Base-by-base conservation (phyloP, 768 basidiomycete species). In the Agaricus subrufescens region DNA sequence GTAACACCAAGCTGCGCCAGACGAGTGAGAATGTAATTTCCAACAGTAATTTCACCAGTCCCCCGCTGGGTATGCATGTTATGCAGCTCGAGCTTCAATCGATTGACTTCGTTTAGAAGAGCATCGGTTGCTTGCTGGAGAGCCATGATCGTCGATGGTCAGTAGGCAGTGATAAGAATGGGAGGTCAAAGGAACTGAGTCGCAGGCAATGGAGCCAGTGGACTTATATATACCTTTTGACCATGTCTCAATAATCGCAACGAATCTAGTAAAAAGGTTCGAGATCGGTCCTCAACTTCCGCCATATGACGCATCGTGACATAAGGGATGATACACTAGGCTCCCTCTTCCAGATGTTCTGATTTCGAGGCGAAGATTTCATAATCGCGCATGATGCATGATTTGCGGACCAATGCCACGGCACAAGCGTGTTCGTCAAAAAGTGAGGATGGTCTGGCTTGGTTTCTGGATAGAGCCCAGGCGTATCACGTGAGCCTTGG, bases 1-100 rank as follows among this genome's bases (percentile, higher is more conserved):
- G 75, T 80, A 52, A 88, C 84, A 19, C 78, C 80, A 30, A 90
- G 74, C 62, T 90, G 86, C 1, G 76, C 79, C 39, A 89, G 71
- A 52, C 87, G 74, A 23, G 81, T 67, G 29, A 89, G 74, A 46
- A 89, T 74, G 60, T 89, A 89, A 37, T 80, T 67, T 3, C 82
- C 79, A 43, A 89, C 64, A 39, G 73, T 72, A 52, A 86, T 79
- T 14, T 74, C 71, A 19, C 79, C 70, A 8, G 64, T 67, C 11
- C 73, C 73, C 43, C 74, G 71, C 30, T 69, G 65, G 38, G 61
- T 62, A 55, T 77, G 66, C 54, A 81, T 63, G 14, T 73, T 65
- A 34, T 77, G 68, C 5, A 84, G 60, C 62, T 82, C 73, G 52
- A 77, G 69, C 38, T 70, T 74, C 56, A 82, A 77, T 61, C 73